Percentiles rank a stretch among this genome's conserved stretches.
These are phyloP conservation scores for Leishmania mexicana DNA, from an alignment of 208 protist species.

Conservation along the genomic window DNA sequence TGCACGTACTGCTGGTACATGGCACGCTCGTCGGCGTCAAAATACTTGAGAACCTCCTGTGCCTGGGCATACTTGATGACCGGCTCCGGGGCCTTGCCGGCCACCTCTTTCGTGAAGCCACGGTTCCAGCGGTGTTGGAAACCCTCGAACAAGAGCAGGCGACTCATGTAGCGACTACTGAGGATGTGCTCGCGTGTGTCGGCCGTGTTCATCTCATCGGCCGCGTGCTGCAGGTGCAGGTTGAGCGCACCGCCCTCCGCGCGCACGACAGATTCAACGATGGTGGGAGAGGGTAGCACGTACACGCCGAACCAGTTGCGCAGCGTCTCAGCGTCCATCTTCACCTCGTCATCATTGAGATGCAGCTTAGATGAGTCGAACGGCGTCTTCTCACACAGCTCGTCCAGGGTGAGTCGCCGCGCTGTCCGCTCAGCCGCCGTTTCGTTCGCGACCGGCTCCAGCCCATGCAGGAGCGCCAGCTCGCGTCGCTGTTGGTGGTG, in stretches of 20 bases:
- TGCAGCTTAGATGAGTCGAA: conserved; percentile 58
- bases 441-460: conserved; percentile 90
- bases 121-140: conserved; percentile 71
- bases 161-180: conserved; percentile 83
- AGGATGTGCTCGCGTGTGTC: conserved; percentile 88
- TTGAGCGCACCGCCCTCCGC: conserved; percentile 37
- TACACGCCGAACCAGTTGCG: conserved; percentile 89
- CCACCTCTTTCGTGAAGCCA: conserved; percentile 55
- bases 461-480: conserved; percentile 74
- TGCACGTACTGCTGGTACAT: conserved; percentile 87
- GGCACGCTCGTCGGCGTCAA: conserved; percentile 68
- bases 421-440: conserved; percentile 78
- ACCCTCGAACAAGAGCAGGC: conserved; percentile 65
- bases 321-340: conserved; percentile 67
- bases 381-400: conserved; percentile 84
- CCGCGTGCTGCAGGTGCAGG: conserved; percentile 61
- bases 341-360: conserved; percentile 70
- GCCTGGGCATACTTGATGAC: conserved; percentile 71
- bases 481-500: conserved; percentile 88
- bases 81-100: conserved; percentile 73
- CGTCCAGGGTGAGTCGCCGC: conserved; percentile 65
- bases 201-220: conserved; percentile 56
- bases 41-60: conserved; percentile 67
- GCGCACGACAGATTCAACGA: conserved; percentile 65
- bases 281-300: conserved; percentile 80